Conservation (phyloP, 768 basidiomycete species). For the Crassisporium funariophilum region DNA sequence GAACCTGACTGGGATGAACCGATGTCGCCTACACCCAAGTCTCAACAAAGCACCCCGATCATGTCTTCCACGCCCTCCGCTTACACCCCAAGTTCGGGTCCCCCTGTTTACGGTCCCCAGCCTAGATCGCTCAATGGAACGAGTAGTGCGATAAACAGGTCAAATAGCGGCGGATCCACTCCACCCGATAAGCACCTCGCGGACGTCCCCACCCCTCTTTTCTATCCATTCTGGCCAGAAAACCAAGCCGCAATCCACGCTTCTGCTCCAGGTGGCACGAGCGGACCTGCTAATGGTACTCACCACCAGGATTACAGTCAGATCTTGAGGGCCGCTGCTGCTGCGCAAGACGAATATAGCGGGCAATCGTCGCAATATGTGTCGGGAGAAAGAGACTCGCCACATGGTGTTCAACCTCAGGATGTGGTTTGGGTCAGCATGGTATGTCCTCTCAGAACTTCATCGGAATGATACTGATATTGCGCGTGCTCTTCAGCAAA, state of each 20-base stretch:
- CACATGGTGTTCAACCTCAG: constrained; percentile 28
- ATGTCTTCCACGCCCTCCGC: constrained; percentile 35
- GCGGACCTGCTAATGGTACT: constrained; percentile 4
- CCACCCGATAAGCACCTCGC: constrained; percentile 51
- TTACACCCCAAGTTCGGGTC: constrained; percentile 21
- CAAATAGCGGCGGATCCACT: constrained; percentile 35
- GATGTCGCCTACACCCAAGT: constrained; percentile 36
- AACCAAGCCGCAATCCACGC: constrained; percentile 24
- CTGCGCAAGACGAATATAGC: constrained; percentile 55
- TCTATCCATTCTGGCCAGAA: constrained; percentile 81
- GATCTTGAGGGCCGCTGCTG: constrained; percentile 59
- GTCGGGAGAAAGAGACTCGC: constrained; percentile 62
- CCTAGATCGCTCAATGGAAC: constrained; percentile 38
- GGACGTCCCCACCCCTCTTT: constrained; percentile 68
- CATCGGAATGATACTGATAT: background rate
- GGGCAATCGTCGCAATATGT: constrained; percentile 65
- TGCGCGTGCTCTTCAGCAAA: background rate
- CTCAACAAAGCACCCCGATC: constrained; percentile 46
- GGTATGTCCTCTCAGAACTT: constrained; percentile 4
- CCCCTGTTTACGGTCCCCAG: constrained; percentile 24
- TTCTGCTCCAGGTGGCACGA: constrained; percentile 7
- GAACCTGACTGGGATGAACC: constrained; percentile 62
- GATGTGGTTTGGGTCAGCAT: constrained; percentile 17
- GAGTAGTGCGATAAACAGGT: constrained; percentile 24
- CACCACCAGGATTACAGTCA: constrained; percentile 40